These are phyloP conservation scores for Pelargonium hybrid DNA, from an alignment of 441 rosid species.

Conservation along the genomic window DNA sequence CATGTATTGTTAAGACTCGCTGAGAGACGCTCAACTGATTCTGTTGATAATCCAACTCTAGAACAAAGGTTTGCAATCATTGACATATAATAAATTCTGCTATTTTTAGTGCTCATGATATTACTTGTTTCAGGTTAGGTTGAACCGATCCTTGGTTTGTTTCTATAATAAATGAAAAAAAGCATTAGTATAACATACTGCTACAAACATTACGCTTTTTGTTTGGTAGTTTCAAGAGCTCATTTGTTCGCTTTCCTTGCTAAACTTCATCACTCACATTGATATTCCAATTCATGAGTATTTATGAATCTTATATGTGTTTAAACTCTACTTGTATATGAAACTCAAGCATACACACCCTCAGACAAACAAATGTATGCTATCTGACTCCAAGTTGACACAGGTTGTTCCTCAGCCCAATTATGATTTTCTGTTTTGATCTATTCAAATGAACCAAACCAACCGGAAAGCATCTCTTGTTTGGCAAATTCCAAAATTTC, in stretches of 20 bases:
- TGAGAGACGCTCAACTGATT: constrained; percentile 63
- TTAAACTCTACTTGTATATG: not conserved
- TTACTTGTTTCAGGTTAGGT: not conserved
- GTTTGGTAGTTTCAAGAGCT: not conserved
- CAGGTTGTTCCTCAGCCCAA: not conserved
- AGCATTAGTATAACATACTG: not conserved
- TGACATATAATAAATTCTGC: constrained; percentile 5
- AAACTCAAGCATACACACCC: not conserved
- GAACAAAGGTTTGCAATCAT: constrained; percentile 57
- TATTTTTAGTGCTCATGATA: not conserved
- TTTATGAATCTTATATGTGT: not conserved
- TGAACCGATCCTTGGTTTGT: not conserved
- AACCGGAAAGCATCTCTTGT: not conserved
- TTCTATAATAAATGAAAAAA: not conserved
- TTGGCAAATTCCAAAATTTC: constrained; percentile 7
- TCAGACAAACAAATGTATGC: not conserved
- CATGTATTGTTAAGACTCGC: constrained; percentile 86
- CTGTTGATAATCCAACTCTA: constrained; percentile 53
- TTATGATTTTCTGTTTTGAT: not conserved
- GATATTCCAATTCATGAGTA: no score
- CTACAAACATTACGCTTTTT: not conserved
- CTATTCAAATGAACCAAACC: not conserved
- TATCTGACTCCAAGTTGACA: not conserved
- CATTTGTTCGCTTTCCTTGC: no score
- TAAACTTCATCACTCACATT: no score